Conservation (phyloP, 805 yeast species). For the Maudiozyma barnettii region DNA sequence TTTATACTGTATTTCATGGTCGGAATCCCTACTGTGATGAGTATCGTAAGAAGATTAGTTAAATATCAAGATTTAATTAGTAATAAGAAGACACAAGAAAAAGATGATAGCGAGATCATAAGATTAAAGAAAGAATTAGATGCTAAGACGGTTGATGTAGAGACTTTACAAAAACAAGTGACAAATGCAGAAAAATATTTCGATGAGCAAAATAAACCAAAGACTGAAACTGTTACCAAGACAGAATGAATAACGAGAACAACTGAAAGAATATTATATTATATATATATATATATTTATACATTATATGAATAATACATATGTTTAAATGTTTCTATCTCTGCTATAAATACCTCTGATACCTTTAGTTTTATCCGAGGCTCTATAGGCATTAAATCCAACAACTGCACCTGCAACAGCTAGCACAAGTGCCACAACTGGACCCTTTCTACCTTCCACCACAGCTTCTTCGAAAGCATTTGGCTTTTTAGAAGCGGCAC, state of each 20-base stretch:
- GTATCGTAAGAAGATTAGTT: conserved; percentile 44
- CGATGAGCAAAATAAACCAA: conserved; percentile 26
- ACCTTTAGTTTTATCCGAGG: conserved; percentile 5
- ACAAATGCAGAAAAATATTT: conserved; percentile 41
- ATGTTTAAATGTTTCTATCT: conserved; percentile 6
- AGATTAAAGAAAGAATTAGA: conserved; percentile 32
- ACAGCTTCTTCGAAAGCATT: neutral
- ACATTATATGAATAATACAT: neutral
- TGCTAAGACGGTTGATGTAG: conserved; percentile 36
- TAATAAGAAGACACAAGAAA: conserved; percentile 8
- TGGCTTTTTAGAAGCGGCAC: neutral
- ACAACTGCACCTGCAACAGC: conserved; percentile 1
- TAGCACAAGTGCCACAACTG: neutral
- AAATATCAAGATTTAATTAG: conserved; percentile 33
- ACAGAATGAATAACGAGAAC: neutral
- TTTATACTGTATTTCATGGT: conserved; percentile 48
- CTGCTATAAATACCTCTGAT: conserved; percentile 13
- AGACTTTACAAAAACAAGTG: conserved; percentile 42
- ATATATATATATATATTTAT: neutral
- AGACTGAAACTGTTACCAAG: neutral
- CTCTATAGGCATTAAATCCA: neutral
- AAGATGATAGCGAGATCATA: conserved; percentile 21
- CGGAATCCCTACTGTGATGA: conserved; percentile 46
- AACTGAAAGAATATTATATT: neutral
- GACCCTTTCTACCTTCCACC: neutral